A percentile compares a stretch with the other conserved stretches of the same genome.
phyloP scores from a whole-genome alignment of 176 grass and related monocot species.

The Alopecurus myosuroides region DNA sequence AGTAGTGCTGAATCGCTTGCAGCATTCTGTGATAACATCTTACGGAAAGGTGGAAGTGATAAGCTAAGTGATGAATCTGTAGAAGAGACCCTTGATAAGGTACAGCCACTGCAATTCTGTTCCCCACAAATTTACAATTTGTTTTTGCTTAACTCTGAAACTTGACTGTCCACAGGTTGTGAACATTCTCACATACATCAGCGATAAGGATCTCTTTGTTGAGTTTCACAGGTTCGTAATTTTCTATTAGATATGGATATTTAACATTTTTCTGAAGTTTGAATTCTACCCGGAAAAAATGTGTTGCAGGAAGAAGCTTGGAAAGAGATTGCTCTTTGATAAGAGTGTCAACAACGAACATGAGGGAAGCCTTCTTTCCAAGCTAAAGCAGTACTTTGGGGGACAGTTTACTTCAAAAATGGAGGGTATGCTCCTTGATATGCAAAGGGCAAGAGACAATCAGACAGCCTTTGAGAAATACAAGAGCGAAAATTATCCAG shows the following conservation, averaged over 20 bases:
- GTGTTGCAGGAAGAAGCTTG: slow-evolving; percentile 16
- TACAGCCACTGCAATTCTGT: neutral
- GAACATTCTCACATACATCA: slow-evolving; percentile 34
- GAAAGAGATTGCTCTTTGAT: slow-evolving; percentile 42
- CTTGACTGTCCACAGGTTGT: slow-evolving; percentile 22
- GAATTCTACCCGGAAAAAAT: neutral
- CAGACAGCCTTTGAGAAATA: slow-evolving; percentile 41
- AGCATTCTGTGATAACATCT: slow-evolving; percentile 59
- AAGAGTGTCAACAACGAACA: slow-evolving; percentile 62
- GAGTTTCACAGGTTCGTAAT: slow-evolving; percentile 44
- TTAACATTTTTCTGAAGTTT: neutral
- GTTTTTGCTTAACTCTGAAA: neutral
- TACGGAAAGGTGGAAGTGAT: slow-evolving; percentile 64
- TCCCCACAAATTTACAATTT: neutral
- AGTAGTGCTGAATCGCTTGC: slow-evolving; percentile 57
- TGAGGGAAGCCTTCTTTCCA: slow-evolving; percentile 57
- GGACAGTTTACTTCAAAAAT: slow-evolving; percentile 68
- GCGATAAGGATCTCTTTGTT: slow-evolving; percentile 44
- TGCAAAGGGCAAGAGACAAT: slow-evolving; percentile 44
- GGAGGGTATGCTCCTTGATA: slow-evolving; percentile 57
- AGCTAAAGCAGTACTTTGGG: slow-evolving; percentile 62
- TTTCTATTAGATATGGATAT: neutral
- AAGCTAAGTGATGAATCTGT: slow-evolving; percentile 70
- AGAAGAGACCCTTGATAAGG: slow-evolving; percentile 65
- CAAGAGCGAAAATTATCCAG: neutral